These are phyloP conservation scores for Hypomontagnella monticulosa DNA, from an alignment of 495 filamentous ascomycete species.

Conservation along the genomic window DNA sequence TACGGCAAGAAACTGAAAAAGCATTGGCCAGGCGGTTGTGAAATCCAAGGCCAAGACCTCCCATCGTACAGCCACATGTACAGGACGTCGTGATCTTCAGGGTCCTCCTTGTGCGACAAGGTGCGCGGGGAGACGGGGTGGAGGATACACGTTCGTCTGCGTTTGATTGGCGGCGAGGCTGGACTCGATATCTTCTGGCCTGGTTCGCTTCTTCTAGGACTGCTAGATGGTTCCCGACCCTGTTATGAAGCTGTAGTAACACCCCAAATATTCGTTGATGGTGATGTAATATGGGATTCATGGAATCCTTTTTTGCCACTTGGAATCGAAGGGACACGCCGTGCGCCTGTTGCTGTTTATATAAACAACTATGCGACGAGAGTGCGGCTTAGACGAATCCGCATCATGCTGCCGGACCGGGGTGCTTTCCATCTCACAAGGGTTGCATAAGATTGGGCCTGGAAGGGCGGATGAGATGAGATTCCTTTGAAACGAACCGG, in stretches of 20 bases:
- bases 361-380: constrained; percentile 35
- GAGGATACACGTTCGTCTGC: constrained; percentile 20
- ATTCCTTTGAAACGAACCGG: constrained; percentile 32
- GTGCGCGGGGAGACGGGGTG: constrained; percentile 41
- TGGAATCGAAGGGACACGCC: constrained; percentile 12
- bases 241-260: constrained; percentile 29
- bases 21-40: constrained; percentile 37
- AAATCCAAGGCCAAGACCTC: constrained; percentile 36
- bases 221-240: constrained; percentile 31
- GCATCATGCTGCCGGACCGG: constrained; percentile 27
- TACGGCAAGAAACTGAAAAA: constrained; percentile 10
- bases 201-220: constrained; percentile 8
- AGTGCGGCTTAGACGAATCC: constrained; percentile 38
- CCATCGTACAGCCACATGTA: constrained; percentile 44
- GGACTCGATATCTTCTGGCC: constrained; percentile 18
- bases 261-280: constrained; percentile 28
- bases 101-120: constrained; percentile 40
- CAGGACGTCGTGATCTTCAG: constrained; percentile 42
- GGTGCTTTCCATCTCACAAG: constrained; percentile 25
- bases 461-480: constrained; percentile 30
- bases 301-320: constrained; percentile 38
- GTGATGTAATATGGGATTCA: constrained; percentile 41
- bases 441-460: constrained; percentile 9
- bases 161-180: constrained; percentile 34
- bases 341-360: constrained; percentile 41